Base-by-base conservation (phyloP, 2,329 filamentous ascomycete species). In the Colletotrichum liaoningense region DNA sequence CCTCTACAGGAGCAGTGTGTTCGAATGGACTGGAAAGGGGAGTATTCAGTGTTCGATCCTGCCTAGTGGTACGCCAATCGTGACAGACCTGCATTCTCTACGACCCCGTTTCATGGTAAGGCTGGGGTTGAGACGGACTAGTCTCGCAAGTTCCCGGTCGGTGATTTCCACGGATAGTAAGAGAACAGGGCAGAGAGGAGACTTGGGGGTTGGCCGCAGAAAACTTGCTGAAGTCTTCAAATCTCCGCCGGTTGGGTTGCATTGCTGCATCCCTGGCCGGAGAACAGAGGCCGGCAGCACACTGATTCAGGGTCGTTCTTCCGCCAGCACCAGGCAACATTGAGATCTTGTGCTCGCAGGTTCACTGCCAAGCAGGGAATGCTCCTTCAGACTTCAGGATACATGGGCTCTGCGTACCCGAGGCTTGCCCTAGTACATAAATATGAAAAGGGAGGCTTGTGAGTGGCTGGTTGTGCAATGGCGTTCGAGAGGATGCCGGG, bases 21-120 rank as follows among this genome's bases (percentile, higher is more conserved):
- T 59, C 30, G 5, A 42, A 1, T 22, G 19, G 30, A 35, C 38
- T 7, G 38, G 38, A 60, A 60, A 5, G n/a, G 30, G 55, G 24
- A 49, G 42, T 49, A 49, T 16, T 35, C 66, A 14, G 66, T 14
- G 24, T 69, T 63, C 28, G 33, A 74, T 55, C 28, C 33, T 35
- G 63, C 58, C 58, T 57, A 59, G 55, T 58, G 73, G 46, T 33
- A 54, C 71, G 11, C 63, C 63, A 64, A 69, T 57, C 38, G 35
- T 69, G 62, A 24, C 54, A 59, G 64, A 46, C 59, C 19, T 38
- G 64, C 26, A 46, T 24, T 26, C 54, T n/a, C 38, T 49, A 28
- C 52, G 6, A 30, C 38, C 59, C 22, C 35, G 49, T 54, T 66
- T 55, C 66, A 69, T 69, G 66, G 66, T 24, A 55, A 38, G 22